Conservation (phyloP, 2,329 filamentous ascomycete species). For the Botrytis medusae region DNA sequence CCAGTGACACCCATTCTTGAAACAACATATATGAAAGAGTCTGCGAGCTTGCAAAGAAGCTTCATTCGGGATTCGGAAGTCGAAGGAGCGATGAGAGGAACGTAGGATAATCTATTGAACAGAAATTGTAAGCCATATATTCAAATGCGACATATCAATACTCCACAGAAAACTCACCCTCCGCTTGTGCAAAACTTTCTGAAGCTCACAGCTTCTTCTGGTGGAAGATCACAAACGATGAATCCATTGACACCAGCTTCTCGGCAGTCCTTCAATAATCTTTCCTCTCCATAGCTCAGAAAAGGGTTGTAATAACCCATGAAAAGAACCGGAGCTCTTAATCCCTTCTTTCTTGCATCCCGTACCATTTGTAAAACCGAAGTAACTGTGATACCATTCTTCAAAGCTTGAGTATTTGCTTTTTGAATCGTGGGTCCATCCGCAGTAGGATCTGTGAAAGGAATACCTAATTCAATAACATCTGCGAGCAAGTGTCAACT, state of each 20-base stretch:
- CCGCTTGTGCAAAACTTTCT: constrained; percentile 77
- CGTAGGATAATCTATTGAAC: constrained; percentile 73
- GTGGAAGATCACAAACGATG: constrained; percentile 92
- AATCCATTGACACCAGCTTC: constrained; percentile 90
- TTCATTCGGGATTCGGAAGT: constrained; percentile 94
- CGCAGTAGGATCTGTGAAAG: constrained; percentile 97
- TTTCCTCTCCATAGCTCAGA: constrained; percentile 90
- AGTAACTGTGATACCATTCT: constrained; percentile 83
- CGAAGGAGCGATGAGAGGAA: constrained; percentile 92
- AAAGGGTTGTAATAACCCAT: constrained; percentile 99
- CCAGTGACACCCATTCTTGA: constrained; percentile 97
- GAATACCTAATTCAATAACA: constrained; percentile 91
- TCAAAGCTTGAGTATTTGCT: constrained; percentile 85
- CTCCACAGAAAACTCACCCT: constrained; percentile 52
- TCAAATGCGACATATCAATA: neutral
- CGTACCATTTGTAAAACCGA: constrained; percentile 81
- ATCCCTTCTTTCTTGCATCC: constrained; percentile 72
- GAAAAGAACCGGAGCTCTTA: constrained; percentile 80
- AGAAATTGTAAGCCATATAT: constrained; percentile 23
- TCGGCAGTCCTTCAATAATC: constrained; percentile 79
- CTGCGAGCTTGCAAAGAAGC: constrained; percentile 91
- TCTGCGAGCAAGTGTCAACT: constrained; percentile 52
- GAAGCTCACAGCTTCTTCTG: constrained; percentile 93
- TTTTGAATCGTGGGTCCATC: constrained; percentile 97
- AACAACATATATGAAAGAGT: constrained; percentile 98